phyloP scores from a whole-genome alignment of 2,329 filamentous ascomycete species.

The Phialophora verrucosa region DNA sequence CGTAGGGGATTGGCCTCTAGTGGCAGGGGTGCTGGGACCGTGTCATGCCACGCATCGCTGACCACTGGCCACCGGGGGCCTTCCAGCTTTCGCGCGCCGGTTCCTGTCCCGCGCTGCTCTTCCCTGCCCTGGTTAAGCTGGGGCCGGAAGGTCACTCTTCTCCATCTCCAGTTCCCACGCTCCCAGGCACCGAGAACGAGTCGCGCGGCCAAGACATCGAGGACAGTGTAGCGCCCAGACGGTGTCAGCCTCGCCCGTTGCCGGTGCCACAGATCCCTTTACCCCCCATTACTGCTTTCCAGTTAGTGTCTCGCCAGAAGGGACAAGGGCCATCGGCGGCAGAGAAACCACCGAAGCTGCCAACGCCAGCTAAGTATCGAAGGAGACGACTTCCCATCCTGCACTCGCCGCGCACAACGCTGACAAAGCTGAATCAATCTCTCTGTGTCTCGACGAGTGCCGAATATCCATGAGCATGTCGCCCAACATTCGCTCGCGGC shows the following conservation, averaged over 20 bases:
- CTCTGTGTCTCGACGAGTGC: background rate
- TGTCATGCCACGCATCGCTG: background rate
- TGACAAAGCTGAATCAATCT: background rate
- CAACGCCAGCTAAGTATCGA: background rate
- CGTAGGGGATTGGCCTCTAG: background rate
- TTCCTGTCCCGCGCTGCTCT: background rate
- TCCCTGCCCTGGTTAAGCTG: background rate
- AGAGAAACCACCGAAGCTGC: background rate
- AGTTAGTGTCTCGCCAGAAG: background rate
- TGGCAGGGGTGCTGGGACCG: background rate
- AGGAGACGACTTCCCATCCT: background rate
- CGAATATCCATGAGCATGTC: background rate
- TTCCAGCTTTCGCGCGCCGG: background rate
- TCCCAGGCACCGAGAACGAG: background rate
- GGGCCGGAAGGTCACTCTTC: constrained; percentile 1
- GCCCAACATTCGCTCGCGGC: background rate
- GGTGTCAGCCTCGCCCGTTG: constrained; percentile 26
- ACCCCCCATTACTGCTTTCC: background rate
- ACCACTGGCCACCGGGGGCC: background rate
- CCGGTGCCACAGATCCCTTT: background rate
- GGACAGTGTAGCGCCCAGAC: constrained; percentile 1
- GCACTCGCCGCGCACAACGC: background rate
- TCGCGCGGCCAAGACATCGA: background rate
- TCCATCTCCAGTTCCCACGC: background rate
- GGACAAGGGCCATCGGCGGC: background rate